Evolutionary conservation across 177 flowering plant genomes (phyloP).

Genomic region (Vitis hybrid): DNA sequence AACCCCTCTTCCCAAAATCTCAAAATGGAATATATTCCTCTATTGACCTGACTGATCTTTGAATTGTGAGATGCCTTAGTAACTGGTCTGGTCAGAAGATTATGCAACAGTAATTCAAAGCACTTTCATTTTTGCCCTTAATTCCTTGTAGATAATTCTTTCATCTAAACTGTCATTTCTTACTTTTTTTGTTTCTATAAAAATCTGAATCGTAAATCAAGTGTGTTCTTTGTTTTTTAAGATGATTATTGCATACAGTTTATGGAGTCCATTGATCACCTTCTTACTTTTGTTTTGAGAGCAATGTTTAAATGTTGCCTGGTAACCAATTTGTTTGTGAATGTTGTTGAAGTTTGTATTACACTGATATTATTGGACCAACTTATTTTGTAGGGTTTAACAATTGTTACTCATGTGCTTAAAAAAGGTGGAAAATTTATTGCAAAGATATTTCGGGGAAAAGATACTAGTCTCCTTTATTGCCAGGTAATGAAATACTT

Average conservation of each 20-base stretch:
- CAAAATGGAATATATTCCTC: neutral
- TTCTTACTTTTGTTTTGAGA: neutral
- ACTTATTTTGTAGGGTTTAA: slow-evolving; percentile 64
- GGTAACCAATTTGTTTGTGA: neutral
- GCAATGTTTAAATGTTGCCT: neutral
- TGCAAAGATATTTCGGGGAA: slow-evolving; percentile 95
- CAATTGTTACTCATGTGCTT: slow-evolving; percentile 91
- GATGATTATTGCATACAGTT: neutral
- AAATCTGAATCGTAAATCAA: neutral
- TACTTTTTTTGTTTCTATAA: neutral
- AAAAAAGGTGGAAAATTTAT: slow-evolving; percentile 91
- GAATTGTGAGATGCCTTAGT: neutral
- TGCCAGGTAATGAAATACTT: slow-evolving; percentile 58
- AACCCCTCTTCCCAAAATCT: too few species aligned
- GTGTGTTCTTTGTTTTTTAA: neutral
- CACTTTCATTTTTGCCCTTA: neutral
- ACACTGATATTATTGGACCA: neutral
- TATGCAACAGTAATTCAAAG: neutral
- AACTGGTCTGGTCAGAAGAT: neutral
- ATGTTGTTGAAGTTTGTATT: neutral
- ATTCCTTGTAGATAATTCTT: neutral
- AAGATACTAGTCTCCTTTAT: slow-evolving; percentile 96
- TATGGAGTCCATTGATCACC: neutral
- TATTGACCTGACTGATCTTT: neutral
- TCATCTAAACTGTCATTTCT: neutral